Evolutionary conservation across 139 green algal species (phyloP).

Genomic region (Chlorella sp.): DNA sequence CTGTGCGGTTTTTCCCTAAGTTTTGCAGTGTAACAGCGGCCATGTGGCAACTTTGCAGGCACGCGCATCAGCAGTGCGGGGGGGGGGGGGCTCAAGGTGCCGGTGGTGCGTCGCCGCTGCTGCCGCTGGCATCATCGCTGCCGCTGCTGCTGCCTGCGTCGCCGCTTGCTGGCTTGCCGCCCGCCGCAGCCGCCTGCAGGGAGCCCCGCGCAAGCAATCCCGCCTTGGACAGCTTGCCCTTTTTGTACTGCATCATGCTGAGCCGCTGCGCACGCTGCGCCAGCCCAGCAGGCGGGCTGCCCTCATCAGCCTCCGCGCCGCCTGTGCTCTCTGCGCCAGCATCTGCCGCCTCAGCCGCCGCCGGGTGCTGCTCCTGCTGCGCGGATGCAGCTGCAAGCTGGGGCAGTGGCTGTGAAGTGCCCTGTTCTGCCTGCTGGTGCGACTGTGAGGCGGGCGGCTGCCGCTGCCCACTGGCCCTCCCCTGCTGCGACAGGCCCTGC

Average conservation of each 20-base stretch:
- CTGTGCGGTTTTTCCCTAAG: too few species aligned
- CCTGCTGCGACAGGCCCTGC: neutral
- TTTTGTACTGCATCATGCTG: slow-evolving; percentile 6
- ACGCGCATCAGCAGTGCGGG: too few species aligned
- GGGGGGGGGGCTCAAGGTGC: too few species aligned
- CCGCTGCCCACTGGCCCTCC: neutral
- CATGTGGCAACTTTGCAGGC: too few species aligned
- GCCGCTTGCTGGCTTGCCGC: neutral
- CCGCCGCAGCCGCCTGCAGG: neutral
- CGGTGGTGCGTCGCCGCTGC: neutral
- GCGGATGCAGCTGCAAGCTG: neutral
- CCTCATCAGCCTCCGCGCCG: too few species aligned
- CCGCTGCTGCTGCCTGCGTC: neutral
- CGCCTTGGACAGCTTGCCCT: slow-evolving; percentile 2
- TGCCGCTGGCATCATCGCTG: too few species aligned
- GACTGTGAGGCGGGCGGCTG: neutral
- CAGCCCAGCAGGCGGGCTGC: neutral
- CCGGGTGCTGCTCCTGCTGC: neutral
- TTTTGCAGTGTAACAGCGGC: too few species aligned
- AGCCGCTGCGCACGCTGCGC: slow-evolving; percentile 28
- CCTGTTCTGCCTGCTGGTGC: neutral
- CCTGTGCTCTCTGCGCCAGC: neutral
- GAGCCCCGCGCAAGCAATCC: neutral
- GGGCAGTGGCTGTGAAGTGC: neutral
- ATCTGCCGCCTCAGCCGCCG: neutral